Evolutionary conservation across 225 moss, liverwort and hornwort genomes (phyloP), one percentile per base, ranked within the genome.

Genomic region (Bryum argenteum): DNA sequence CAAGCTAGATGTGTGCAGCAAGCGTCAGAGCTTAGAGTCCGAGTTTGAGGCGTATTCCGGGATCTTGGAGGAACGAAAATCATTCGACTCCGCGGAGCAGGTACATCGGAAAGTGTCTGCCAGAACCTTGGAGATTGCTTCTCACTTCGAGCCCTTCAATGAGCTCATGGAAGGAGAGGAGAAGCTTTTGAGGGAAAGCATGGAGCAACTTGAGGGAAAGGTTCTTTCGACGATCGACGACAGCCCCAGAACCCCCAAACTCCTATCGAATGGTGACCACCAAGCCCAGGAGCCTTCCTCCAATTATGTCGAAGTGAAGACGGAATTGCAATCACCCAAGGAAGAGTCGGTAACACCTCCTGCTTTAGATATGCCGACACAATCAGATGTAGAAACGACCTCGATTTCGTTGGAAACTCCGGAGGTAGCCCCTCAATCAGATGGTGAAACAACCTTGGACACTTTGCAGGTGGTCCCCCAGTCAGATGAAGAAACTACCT

Each of bases 111-210:
- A 75, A 69, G 54, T 80, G 64, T 58, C 72, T 26, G 87, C 87
- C 1, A 83, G 59, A 57, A 83, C 80, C 14, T 58, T 83, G 51
- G 83, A 87, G 60, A 87, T 87, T 1, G 83, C 83, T 33, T 83
- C 87, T 54, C 80, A 81, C 53, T 87, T 87, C 58, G 83, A 83
- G 48, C 80, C 80, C 4, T 87, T 79, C 70, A 81, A 70, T 16
- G 87, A 87, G 71, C 83, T 83, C 5, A 87, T 87, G 87, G 87
- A 87, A 76, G 83, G 87, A 28, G 87, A 87, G 56, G 87, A 87
- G 71, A 66, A 50, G 43, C 67, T 87, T 3, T 60, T 83, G 67
- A 81, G 70, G 52, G 87, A 87, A 58, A 76, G 83, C 65, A 73
- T 83, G 63, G 80, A 82, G 69, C 48, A 64, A 17, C 61, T 47